Evolutionary conservation across 768 basidiomycete species (phyloP), one percentile per base, ranked within the genome.

Genomic region (Trichaptum fuscoviolaceum): DNA sequence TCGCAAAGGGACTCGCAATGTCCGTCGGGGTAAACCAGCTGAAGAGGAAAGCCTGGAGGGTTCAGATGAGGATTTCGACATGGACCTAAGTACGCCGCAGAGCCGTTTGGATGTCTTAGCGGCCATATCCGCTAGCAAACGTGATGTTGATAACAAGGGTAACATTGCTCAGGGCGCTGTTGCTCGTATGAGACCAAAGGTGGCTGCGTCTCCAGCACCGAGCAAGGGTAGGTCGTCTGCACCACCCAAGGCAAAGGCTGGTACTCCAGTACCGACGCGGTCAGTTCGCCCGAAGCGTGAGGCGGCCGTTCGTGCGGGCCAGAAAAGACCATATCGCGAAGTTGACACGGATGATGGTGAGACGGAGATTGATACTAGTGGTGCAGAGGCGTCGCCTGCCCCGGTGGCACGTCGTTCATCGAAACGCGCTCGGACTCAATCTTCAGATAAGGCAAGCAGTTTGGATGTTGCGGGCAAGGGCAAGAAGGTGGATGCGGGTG

Each of bases 41-140:
- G 67, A 95, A 90, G 83, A 94, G 95, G 75, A 88, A 87, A 73
- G 83, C 99, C 70, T 92, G 98, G 80, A 99, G 99, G 78, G 90
- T 93, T 73, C 84, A 2, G 42, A 52, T 52, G 42, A 52, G 2
- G 42, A 52, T 52, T 52, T 52, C 42, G 15, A 20, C 42, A 52
- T 52, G 12, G 42, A 52, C 20, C 42, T 20, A 3, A 52, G 20
- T 52, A 52, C 42, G 20, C 42, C 42, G 20, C 42, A 52, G 42
- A 52, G 42, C 42, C 42, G 42, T 52, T 52, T 52, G 15, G 42
- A 52, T 52, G 42, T 52, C 20, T 12, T 52, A 12, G 42, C 42
- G 3, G 42, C 42, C 6, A 52, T 52, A 2, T 52, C 42, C 3
- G 42, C 42, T 52, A 52, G 42, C 42, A 52, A 52, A 12, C 10